A percentile compares a stretch with the other conserved stretches of the same genome.
phyloP scores from a whole-genome alignment of 305 asterid genomes.

The Rubia tinctorum region DNA sequence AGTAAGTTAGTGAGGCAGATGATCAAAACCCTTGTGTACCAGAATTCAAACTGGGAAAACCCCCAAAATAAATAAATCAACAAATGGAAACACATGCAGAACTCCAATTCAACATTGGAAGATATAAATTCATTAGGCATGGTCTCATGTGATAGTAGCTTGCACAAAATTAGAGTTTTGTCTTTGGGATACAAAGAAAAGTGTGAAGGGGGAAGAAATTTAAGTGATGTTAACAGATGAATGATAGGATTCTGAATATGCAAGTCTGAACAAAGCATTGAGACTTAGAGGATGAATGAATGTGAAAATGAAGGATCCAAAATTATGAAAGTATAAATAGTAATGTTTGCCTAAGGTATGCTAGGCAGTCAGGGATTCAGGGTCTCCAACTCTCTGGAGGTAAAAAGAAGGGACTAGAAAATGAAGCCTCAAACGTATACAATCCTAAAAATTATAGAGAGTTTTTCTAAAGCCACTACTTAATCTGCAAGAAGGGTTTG shows the following conservation, averaged over 20 bases:
- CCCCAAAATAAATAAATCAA: too few species aligned
- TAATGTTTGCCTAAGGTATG: not conserved
- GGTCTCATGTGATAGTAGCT: too few species aligned
- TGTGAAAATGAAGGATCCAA: not conserved
- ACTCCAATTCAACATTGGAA: too few species aligned
- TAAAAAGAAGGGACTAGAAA: conserved; percentile 11
- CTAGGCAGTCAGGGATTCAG: not conserved
- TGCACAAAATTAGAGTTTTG: too few species aligned
- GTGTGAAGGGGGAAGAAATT: too few species aligned
- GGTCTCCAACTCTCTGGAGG: not conserved
- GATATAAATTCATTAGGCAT: too few species aligned
- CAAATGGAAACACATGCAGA: too few species aligned
- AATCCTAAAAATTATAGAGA: not conserved
- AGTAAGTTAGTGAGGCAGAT: too few species aligned
- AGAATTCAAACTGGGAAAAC: too few species aligned
- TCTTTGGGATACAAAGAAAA: too few species aligned
- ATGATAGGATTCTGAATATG: not conserved
- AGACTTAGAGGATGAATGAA: not conserved
- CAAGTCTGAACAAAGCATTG: not conserved
- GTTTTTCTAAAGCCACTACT: not conserved
- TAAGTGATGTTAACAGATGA: not conserved
- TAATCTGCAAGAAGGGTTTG: conserved; percentile 8
- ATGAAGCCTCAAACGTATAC: not conserved
- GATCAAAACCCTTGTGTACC: too few species aligned
- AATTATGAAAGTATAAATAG: not conserved